Evolutionary conservation across 495 filamentous ascomycete species (phyloP), one percentile per base, ranked within the genome.

Genomic region (Astrothelium macrocarpum): DNA sequence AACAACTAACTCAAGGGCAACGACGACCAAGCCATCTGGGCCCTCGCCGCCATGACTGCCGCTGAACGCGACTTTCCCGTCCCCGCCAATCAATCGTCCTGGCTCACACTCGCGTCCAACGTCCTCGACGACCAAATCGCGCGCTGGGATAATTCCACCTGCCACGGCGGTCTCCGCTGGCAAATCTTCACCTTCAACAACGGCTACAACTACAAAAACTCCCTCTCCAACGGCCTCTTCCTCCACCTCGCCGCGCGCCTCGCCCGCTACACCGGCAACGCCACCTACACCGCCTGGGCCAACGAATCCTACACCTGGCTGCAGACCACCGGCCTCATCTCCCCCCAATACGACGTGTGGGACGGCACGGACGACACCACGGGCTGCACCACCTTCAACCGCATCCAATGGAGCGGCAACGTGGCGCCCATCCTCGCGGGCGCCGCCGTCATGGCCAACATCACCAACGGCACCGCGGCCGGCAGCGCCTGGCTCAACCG

Each of bases 161-260:
- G 68, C 39, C 60, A 56, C 20, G 68, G 65, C 26, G 65, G 68
- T 4, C 71, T 96, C 56, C 74, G 82, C 20, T 96, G 91, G 91
- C 90, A 96, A 75, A 91, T 95, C 64, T 90, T 87, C 72, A 81
- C 82, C 1, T 87, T 81, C 63, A 91, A 94, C 66, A 84, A 81
- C 59, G 91, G 91, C 0, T 94, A 88, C 63, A 80, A 85, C 60
- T 92, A 93, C 78, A 88, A 92, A 74, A 92, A 90, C 72, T 79
- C 89, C 25, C 89, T 88, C 63, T 87, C 87, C 2, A 94, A 90
- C 59, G 90, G 86, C 3, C 83, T 85, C 62, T 90, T 93, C 75
- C 89, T 94, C 74, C 85, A 95, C 65, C 74, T 95, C 43, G 88
- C 85, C 2, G 84, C 90, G 1, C 82, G 91, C 10, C 76, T 95